Evolutionary conservation across 2,329 filamentous ascomycete species (phyloP).

Genomic region (Ophiocordyceps camponoti-saundersi): DNA sequence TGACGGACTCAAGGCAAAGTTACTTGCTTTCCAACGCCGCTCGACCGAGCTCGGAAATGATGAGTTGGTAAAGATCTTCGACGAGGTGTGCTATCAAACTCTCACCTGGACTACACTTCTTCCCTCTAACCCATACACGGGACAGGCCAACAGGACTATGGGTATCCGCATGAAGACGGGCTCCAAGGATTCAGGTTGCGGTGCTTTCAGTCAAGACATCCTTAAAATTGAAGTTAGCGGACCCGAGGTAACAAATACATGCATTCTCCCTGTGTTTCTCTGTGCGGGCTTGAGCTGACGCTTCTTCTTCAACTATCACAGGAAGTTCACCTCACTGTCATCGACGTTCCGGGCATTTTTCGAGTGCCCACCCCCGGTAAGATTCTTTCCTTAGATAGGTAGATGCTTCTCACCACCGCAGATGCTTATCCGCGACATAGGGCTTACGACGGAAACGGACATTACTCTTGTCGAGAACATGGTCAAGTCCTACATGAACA

Average conservation of each 20-base stretch:
- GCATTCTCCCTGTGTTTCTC: no score
- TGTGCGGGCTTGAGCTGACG: no score
- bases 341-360: conserved; percentile 39
- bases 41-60: conserved; percentile 8
- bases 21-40: conserved; percentile 10
- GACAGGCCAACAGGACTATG: conserved; percentile 24
- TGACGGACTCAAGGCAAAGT: conserved; percentile 3
- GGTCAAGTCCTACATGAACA: conserved; percentile 27
- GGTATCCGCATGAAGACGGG: conserved; percentile 16
- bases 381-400: not conserved
- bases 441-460: conserved; percentile 25
- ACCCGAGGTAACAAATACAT: conserved; percentile 12
- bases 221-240: conserved; percentile 24
- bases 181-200: not conserved
- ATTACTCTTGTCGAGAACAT: conserved; percentile 27
- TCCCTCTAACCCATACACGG: not conserved
- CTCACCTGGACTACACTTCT: not conserved
- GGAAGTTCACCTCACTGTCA: conserved; percentile 29
- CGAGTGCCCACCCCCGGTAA: conserved; percentile 13
- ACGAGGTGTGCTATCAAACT: conserved; percentile 13
- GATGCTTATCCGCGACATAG: conserved; percentile 6
- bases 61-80: conserved; percentile 20
- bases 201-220: conserved; percentile 26
- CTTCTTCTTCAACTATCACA: not conserved
- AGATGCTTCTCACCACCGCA: not conserved